phyloP scores from a whole-genome alignment of 2,329 filamentous ascomycete genomes.

The Botrytis fragariae region DNA sequence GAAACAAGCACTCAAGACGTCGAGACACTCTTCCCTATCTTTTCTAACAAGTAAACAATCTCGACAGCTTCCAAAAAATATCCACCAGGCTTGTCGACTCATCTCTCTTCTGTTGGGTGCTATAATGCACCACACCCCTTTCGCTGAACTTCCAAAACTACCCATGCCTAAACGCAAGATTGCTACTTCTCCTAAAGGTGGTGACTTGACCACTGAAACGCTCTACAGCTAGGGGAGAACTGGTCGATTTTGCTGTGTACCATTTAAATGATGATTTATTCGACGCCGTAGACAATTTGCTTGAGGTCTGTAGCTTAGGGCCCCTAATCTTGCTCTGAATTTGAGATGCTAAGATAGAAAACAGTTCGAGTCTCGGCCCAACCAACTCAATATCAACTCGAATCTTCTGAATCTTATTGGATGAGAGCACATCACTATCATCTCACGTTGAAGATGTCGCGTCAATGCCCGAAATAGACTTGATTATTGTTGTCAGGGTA shows the following conservation, averaged over 20 bases:
- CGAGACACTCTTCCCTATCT: not conserved
- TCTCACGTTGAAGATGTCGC: not conserved
- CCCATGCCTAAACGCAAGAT: not conserved
- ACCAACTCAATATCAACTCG: not conserved
- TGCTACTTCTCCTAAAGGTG: not conserved
- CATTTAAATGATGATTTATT: not conserved
- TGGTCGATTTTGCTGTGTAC: not conserved
- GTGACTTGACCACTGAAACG: not conserved
- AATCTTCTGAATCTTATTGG: not conserved
- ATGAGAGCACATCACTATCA: not conserved
- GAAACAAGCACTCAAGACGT: not conserved
- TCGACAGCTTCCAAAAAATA: not conserved
- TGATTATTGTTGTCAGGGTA: not conserved
- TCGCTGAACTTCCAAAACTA: not conserved
- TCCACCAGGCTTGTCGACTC: not conserved
- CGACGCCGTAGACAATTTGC: not conserved
- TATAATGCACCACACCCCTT: not conserved
- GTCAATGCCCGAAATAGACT: accelerated
- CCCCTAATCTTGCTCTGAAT: not conserved
- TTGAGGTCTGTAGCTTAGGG: not conserved
- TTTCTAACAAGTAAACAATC: not conserved
- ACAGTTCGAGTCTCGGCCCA: not conserved
- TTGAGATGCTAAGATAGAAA: not conserved
- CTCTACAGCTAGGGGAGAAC: not conserved
- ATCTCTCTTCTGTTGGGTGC: not conserved